Percentiles rank a stretch among this genome's conserved stretches.
Evolutionary conservation across 768 basidiomycete species (phyloP).

Genomic region (Sistotremastrum suecicum): DNA sequence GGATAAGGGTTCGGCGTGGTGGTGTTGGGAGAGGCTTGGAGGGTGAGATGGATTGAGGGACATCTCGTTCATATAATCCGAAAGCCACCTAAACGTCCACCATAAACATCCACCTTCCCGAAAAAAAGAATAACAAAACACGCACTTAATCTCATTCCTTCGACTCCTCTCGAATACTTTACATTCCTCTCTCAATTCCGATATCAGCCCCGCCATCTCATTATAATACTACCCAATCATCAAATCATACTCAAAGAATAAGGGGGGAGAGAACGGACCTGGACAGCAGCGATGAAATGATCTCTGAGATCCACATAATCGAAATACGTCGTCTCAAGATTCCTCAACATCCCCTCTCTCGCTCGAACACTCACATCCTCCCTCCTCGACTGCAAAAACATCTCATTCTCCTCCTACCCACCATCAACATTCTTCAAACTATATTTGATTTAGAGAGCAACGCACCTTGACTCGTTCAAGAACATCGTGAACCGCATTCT

Average conservation of each 20-base stretch:
- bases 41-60: too few relatives aligned
- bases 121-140: too few relatives aligned
- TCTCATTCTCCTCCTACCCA: slow-evolving; percentile 46
- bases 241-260: background rate
- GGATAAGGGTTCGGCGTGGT: too few relatives aligned
- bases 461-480: slow-evolving; percentile 57
- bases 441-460: background rate
- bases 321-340: slow-evolving; percentile 72
- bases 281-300: background rate
- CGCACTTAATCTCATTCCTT: slow-evolving; percentile 65
- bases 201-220: slow-evolving; percentile 58
- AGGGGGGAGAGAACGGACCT: background rate
- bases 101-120: too few relatives aligned
- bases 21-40: too few relatives aligned
- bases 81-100: too few relatives aligned
- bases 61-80: too few relatives aligned
- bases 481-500: slow-evolving; percentile 36
- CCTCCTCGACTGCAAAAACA: slow-evolving; percentile 62
- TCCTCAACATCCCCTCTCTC: slow-evolving; percentile 69
- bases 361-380: slow-evolving; percentile 68
- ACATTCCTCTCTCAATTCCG: slow-evolving; percentile 63
- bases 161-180: slow-evolving; percentile 60
- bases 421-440: background rate
- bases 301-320: slow-evolving; percentile 68
- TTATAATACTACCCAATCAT: slow-evolving; percentile 81